A percentile compares a stretch with the other conserved stretches of the same genome.
phyloP scores from a whole-genome alignment of 208 protist genomes.

The Trypanosoma scelopori region DNA sequence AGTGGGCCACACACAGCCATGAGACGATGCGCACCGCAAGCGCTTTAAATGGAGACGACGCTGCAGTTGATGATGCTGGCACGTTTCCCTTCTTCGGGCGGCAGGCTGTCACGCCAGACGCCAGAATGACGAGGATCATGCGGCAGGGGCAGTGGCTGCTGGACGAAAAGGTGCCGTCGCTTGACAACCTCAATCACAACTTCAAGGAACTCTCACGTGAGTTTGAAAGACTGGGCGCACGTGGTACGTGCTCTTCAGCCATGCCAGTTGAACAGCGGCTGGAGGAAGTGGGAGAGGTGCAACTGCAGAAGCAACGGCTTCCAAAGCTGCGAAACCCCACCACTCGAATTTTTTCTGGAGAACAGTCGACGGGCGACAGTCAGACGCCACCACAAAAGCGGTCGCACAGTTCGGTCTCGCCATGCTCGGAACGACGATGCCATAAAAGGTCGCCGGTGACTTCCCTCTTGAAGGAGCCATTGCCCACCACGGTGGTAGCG shows the following conservation, averaged over 20 bases:
- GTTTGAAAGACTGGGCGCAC: constrained; percentile 7
- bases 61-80: neutral
- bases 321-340: neutral
- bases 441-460: too few species aligned
- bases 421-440: too few species aligned
- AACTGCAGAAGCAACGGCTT: neutral
- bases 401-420: too few species aligned
- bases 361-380: too few species aligned
- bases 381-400: too few species aligned
- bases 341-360: too few species aligned
- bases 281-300: neutral
- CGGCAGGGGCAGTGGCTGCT: neutral
- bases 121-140: neutral
- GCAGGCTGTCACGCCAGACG: neutral
- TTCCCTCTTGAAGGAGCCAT: too few species aligned
- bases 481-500: neutral
- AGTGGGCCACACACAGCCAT: too few species aligned
- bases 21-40: too few species aligned
- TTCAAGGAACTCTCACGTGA: constrained; percentile 33
- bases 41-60: too few species aligned
- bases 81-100: neutral
- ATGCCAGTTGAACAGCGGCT: too few species aligned
- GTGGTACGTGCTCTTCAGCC: neutral
- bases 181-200: constrained; percentile 22
- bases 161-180: constrained; percentile 17